Evolutionary conservation across 148 eudicot species (phyloP).

Genomic region (Cornus kousa): DNA sequence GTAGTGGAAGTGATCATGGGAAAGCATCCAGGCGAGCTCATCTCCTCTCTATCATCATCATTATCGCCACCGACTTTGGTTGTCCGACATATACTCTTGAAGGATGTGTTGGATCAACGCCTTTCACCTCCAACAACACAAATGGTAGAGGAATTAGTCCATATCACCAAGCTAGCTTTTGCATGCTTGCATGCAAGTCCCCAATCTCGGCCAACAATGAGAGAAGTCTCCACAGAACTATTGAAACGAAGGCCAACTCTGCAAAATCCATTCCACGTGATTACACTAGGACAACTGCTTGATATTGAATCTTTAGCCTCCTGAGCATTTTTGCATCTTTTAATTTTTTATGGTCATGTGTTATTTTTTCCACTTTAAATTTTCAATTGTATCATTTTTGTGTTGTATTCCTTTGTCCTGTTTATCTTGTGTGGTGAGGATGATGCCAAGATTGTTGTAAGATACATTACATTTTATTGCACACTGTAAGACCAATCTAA

Average conservation of each 20-base stretch:
- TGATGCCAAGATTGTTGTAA: too few relatives aligned
- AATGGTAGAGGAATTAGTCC: conserved; percentile 9
- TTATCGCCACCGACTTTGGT: not conserved
- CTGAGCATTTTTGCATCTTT: not conserved
- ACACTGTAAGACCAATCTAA: too few relatives aligned
- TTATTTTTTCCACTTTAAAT: too few relatives aligned
- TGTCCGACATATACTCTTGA: not conserved
- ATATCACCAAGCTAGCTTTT: conserved; percentile 6
- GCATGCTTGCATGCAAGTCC: conserved; percentile 17
- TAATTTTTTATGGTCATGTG: too few relatives aligned
- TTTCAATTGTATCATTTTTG: too few relatives aligned
- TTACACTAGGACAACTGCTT: not conserved
- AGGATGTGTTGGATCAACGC: too few relatives aligned
- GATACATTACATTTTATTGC: too few relatives aligned
- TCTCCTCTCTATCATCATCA: not conserved
- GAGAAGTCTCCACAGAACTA: conserved; percentile 5
- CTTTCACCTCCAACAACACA: not conserved
- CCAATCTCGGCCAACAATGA: conserved; percentile 30
- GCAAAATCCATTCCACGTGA: not conserved
- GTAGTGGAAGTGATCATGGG: conserved; percentile 13
- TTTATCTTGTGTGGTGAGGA: too few relatives aligned
- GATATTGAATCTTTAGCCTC: not conserved
- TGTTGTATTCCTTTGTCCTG: too few relatives aligned
- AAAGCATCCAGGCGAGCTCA: conserved; percentile 26
- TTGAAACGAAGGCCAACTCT: not conserved